A percentile compares a stretch with the other conserved stretches of the same genome.
phyloP scores from a whole-genome alignment of 2,329 filamentous ascomycete species.

The Cercospora berteroae region DNA sequence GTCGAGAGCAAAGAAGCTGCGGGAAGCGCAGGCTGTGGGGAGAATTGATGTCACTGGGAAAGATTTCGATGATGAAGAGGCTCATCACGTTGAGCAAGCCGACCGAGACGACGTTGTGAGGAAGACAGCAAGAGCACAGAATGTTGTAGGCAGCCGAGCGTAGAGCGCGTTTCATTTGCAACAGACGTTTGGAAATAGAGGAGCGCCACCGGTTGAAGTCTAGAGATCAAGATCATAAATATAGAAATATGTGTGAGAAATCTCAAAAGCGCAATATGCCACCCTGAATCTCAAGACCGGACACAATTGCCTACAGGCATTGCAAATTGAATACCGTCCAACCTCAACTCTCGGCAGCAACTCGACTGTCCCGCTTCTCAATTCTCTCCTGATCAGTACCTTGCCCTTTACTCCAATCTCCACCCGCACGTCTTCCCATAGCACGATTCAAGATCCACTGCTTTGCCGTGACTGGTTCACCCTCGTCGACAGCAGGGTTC shows the following conservation, averaged over 20 bases:
- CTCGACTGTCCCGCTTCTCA: conserved; percentile 20
- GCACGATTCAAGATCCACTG: conserved; percentile 44
- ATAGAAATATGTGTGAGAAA: neutral
- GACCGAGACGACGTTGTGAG: conserved; percentile 8
- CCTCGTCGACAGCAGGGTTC: conserved; percentile 27
- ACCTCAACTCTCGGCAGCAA: neutral
- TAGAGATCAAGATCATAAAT: neutral
- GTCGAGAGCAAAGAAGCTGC: conserved; percentile 40
- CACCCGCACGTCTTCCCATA: conserved; percentile 32
- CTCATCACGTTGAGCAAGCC: conserved; percentile 17
- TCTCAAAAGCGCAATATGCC: too few species aligned
- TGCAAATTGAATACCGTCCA: neutral
- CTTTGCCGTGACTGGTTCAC: conserved; percentile 29
- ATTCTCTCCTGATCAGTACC: conserved; percentile 24
- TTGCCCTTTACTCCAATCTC: conserved; percentile 21
- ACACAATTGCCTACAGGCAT: too few species aligned
- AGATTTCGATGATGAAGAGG: conserved; percentile 13
- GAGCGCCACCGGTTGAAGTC: neutral
- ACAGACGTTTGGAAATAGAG: neutral
- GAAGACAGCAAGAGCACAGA: conserved; percentile 2
- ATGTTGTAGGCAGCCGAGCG: neutral
- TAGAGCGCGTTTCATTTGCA: neutral
- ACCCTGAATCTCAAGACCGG: too few species aligned
- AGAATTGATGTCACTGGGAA: conserved; percentile 31
- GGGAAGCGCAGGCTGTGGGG: conserved; percentile 33